phyloP scores from a whole-genome alignment of 495 filamentous ascomycete genomes.

The Aspergillus kassunensis region DNA sequence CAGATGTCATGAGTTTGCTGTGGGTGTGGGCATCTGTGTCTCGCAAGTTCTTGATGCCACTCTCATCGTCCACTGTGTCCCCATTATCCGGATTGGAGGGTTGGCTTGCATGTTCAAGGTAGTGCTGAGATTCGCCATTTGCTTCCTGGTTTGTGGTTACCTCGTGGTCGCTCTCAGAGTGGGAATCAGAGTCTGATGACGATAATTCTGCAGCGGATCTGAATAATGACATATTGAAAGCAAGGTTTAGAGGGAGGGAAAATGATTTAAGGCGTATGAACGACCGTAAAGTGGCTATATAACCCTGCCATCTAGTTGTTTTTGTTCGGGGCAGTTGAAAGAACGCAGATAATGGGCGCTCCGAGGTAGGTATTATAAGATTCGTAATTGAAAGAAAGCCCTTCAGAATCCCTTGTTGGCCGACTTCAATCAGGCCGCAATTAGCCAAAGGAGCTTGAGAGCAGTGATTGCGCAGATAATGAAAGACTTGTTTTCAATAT shows the following conservation, averaged over 20 bases:
- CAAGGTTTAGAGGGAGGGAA: too few relatives aligned
- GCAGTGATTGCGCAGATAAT: too few relatives aligned
- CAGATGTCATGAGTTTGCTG: slow-evolving; percentile 41
- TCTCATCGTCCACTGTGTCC: slow-evolving; percentile 15
- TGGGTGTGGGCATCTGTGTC: slow-evolving; percentile 33
- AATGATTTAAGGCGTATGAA: too few relatives aligned
- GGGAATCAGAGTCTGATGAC: slow-evolving; percentile 37
- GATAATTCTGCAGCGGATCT: slow-evolving; percentile 37
- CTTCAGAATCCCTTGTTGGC: background rate
- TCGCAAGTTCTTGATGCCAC: slow-evolving; percentile 23
- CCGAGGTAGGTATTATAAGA: background rate
- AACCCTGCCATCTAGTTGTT: slow-evolving; percentile 14
- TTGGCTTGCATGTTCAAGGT: background rate
- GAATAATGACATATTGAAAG: slow-evolving; percentile 44
- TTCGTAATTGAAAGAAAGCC: background rate
- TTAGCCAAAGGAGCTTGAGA: background rate
- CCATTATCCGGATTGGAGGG: background rate
- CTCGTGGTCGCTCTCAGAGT: slow-evolving; percentile 19
- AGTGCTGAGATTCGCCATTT: background rate
- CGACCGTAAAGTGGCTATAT: too few relatives aligned
- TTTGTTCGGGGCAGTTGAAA: background rate
- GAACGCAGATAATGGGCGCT: background rate
- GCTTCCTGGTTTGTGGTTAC: background rate
- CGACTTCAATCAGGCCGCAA: background rate
- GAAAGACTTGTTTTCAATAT: too few relatives aligned